phyloP scores from a whole-genome alignment of 1,284 basidiomycete species.

The Microbotryum violaceum region DNA sequence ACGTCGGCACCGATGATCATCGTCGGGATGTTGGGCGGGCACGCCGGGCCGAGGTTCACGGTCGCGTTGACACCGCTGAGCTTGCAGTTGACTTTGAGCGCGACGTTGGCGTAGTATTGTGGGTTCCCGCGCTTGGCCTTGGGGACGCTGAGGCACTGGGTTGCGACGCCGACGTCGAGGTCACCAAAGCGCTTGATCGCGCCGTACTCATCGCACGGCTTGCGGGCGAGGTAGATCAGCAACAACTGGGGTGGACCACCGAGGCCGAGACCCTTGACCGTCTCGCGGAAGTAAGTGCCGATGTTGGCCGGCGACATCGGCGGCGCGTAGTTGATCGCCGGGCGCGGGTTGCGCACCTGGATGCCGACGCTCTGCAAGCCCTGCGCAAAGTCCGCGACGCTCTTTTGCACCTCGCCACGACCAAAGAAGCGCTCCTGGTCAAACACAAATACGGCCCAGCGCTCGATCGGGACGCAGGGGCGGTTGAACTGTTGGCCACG shows the following conservation, averaged over 20 bases:
- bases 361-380: not conserved
- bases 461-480: not conserved
- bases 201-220: slow-evolving; percentile 10
- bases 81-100: slow-evolving; percentile 72
- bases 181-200: slow-evolving; percentile 13
- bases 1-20: slow-evolving; percentile 78
- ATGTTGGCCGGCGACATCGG: not conserved
- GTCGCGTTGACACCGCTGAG: slow-evolving; percentile 64
- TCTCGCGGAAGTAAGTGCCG: not conserved
- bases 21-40: slow-evolving; percentile 40
- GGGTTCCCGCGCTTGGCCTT: slow-evolving; percentile 12
- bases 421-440: slow-evolving; percentile 1
- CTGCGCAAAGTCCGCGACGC: not conserved
- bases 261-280: not conserved
- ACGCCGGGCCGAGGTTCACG: not conserved
- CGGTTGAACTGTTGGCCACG: slow-evolving; percentile 1
- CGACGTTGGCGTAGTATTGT: slow-evolving; percentile 57
- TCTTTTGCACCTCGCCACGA: not conserved
- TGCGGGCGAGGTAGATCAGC: slow-evolving; percentile 14
- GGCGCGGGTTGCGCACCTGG: not conserved
- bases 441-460: slow-evolving; percentile 4
- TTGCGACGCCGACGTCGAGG: slow-evolving; percentile 4
- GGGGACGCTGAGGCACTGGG: slow-evolving; percentile 9
- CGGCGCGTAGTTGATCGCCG: slow-evolving; percentile 13
- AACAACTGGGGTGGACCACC: slow-evolving; percentile 12